Evolutionary conservation across 441 rosid species (phyloP).

Genomic region (Jatropha podagrica): DNA sequence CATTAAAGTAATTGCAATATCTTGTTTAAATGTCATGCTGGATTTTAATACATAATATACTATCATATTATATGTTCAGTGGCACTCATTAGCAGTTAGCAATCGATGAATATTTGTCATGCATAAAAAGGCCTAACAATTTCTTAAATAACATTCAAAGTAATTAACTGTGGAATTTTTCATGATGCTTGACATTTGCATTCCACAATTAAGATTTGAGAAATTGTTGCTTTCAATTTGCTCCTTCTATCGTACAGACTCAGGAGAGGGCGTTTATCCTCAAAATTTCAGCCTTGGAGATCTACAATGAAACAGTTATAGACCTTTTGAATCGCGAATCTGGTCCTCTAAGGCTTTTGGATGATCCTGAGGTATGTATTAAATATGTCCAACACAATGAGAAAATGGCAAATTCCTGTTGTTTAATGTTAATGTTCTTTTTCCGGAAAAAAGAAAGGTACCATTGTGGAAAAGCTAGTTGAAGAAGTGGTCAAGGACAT

Average conservation of each 20-base stretch:
- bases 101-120: neutral
- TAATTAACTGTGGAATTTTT: neutral
- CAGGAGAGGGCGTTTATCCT: conserved; percentile 69
- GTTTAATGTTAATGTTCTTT: conserved; percentile 6
- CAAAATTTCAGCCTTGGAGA: conserved; percentile 89
- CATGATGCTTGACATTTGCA: neutral
- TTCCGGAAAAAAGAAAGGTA: conserved; percentile 66
- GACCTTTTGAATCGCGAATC: conserved; percentile 82
- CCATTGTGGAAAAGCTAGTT: conserved; percentile 72
- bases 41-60: neutral
- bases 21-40: neutral
- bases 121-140: neutral
- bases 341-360: conserved; percentile 82
- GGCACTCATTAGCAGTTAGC: neutral
- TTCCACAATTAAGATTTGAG: neutral
- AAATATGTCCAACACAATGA: neutral
- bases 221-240: conserved; percentile 1
- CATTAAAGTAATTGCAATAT: neutral
- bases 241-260: conserved; percentile 44
- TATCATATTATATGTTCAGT: neutral
- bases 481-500: conserved; percentile 77
- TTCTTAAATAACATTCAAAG: neutral
- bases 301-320: conserved; percentile 81
- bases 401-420: conserved; percentile 1
- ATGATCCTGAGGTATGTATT: conserved; percentile 87